A percentile compares a stretch with the other conserved stretches of the same genome.
These are phyloP conservation scores for Fusarium equiseti DNA, from an alignment of 2,329 filamentous ascomycete genomes.

Conservation along the genomic window DNA sequence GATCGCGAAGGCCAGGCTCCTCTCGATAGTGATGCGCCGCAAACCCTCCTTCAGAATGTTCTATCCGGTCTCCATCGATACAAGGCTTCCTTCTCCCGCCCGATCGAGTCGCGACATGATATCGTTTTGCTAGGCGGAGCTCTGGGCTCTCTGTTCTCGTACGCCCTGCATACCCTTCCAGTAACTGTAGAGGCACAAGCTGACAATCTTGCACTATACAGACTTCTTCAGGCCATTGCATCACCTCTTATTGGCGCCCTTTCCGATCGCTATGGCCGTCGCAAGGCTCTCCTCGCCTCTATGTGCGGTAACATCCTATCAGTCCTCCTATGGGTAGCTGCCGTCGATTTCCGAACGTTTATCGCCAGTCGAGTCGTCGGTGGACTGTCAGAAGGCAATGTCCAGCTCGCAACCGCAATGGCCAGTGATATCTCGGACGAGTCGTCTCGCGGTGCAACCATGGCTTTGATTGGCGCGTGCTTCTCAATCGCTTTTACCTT, in stretches of 20 bases:
- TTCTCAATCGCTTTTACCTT: slow-evolving; percentile 98
- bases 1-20: slow-evolving; percentile 76
- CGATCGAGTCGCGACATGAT: slow-evolving; percentile 96
- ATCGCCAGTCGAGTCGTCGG: slow-evolving; percentile 93
- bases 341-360: slow-evolving; percentile 95
- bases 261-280: slow-evolving; percentile 88
- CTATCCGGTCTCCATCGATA: slow-evolving; percentile 90
- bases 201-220: slow-evolving; percentile 51
- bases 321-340: slow-evolving; percentile 93
- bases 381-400: slow-evolving; percentile 94
- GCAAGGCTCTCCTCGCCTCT: slow-evolving; percentile 87
- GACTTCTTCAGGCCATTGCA: slow-evolving; percentile 89
- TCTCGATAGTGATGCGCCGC: slow-evolving; percentile 58
- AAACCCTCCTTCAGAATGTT: slow-evolving; percentile 81
- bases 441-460: slow-evolving; percentile 84
- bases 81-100: slow-evolving; percentile 90
- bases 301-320: slow-evolving; percentile 95
- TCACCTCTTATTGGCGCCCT: slow-evolving; percentile 91
- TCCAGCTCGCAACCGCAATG: slow-evolving; percentile 95
- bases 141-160: slow-evolving; percentile 89
- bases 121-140: slow-evolving; percentile 95
- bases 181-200: not conserved
- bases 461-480: slow-evolving; percentile 96
- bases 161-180: slow-evolving; percentile 36
- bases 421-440: slow-evolving; percentile 96